A percentile compares a stretch with the other conserved stretches of the same genome.
These are phyloP conservation scores for Arthrobotrys conoides DNA, from an alignment of 2,329 filamentous ascomycete genomes.

Conservation along the genomic window DNA sequence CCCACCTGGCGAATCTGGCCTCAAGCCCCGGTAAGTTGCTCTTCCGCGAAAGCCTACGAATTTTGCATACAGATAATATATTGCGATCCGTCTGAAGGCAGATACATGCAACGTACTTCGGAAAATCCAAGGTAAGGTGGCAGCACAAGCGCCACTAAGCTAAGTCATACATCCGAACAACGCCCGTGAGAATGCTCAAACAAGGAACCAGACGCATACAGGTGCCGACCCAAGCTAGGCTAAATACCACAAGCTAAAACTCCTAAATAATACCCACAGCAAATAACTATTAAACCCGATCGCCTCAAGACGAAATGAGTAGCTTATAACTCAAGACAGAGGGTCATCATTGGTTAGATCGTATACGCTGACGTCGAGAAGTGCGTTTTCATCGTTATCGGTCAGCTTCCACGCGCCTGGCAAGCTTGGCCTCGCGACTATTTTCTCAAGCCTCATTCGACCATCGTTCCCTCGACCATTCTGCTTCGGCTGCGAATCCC, in stretches of 20 bases:
- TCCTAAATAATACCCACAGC: not conserved
- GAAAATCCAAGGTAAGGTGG: conserved; percentile 16
- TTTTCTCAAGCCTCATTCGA: conserved; percentile 16
- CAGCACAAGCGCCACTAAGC: not conserved
- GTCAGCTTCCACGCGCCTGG: conserved; percentile 48
- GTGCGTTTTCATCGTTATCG: conserved; percentile 24
- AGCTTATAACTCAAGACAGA: not conserved
- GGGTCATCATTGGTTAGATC: conserved; percentile 38
- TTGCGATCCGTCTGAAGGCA: not conserved
- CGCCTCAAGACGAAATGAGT: not conserved
- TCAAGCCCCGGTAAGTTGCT: not conserved
- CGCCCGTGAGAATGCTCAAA: not conserved
- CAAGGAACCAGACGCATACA: conserved; percentile 3
- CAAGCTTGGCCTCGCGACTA: conserved; percentile 39
- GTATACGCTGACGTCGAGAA: conserved; percentile 37
- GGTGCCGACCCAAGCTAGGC: not conserved
- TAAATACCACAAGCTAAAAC: not conserved
- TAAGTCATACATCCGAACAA: conserved; percentile 4
- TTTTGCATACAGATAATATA: not conserved
- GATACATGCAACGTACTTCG: no score
- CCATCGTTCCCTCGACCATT: not conserved
- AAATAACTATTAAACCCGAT: not conserved
- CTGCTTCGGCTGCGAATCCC: no score
- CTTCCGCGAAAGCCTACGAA: not conserved
- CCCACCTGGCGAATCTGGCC: conserved; percentile 18